Base-by-base conservation (phyloP, 345 rosid genomes). In the Kernera saxatilis region DNA sequence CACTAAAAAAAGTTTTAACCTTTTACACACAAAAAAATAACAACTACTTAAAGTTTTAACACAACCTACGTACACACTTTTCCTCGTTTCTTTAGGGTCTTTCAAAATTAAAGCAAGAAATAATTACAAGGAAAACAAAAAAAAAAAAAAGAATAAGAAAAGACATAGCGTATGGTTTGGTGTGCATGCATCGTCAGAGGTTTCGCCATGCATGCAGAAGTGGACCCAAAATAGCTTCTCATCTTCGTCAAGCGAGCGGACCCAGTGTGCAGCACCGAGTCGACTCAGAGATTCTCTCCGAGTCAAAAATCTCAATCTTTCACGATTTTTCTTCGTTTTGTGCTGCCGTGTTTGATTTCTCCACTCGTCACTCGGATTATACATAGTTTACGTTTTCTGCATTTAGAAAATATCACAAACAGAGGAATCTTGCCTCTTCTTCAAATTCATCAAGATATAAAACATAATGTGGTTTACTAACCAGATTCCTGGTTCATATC, bases 231-330 rank as follows among this genome's bases (percentile, higher is more conserved):
- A 45, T 26, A 54, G 55, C 64, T 64, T 21, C 29, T 33, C 56
- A 17, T 72, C 70, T 72, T 54, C 45, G 29, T 72, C 56, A 64
- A 64, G 48, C 70, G 46, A 64, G 39, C 12, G 63, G 76, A 64
- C 64, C 70, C 70, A 43, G 2, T 63, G 4, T 1, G 26, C 27
- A 49, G 33, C 26, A 62, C 54, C 62, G 63, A 71, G 56, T 63
- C 43, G 18, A 73, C 77, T 64, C 77, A 64, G 51, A 64, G 57
- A 64, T 55, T 54, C 77, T 55, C 71, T 45, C 80, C 19, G 91
- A 61, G 51, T 82, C 77, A 74, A 72, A 72, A 80, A 13, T 32
- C 6, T 18, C 37, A 23, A 23, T 61, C 40, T 37, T 54, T 37
- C 15, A 59, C 59, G 21, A 21, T 6, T 11, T 14, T 58, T 58